Evolutionary conservation across 768 basidiomycete species (phyloP), one percentile per base, ranked within the genome.

Genomic region (Leccinum boreale): DNA sequence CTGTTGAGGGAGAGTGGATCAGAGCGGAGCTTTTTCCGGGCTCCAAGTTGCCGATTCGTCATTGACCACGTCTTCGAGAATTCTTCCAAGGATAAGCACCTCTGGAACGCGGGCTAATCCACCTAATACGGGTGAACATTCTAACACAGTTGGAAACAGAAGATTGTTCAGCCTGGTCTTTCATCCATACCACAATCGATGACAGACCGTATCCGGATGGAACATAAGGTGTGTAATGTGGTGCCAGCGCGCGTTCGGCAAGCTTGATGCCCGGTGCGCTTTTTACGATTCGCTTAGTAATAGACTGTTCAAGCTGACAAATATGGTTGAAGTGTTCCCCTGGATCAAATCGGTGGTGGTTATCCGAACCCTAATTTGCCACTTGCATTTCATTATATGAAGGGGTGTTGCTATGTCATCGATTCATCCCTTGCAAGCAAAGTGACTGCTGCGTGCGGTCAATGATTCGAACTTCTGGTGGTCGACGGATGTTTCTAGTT

Each of bases 321-420:
- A 39, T n/a, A 10, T n/a, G 17, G 17, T 39, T 9, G 17, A 57
- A 53, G 46, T 47, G 29, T 63, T 50, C 56, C 59, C 59, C 33
- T 46, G 52, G 23, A 56, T 63, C 63, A 54, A 47, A 67, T 57
- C 21, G 53, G 56, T 62, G 56, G 64, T 61, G 52, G 61, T 61
- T 55, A 54, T 57, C 53, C 56, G 51, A 52, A 68, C 60, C 67
- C 65, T 70, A 60, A 55, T 61, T 55, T 58, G 29, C 55, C 46
- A 54, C 45, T 53, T 63, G 55, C 60, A 9, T 45, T 67, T 55
- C 52, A 63, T 62, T 58, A 60, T 64, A 63, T 62, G 59, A 60
- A 62, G 57, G 58, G 58, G 29, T 67, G 55, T 50, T 42, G 33
- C 61, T 58, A 42, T 45, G 50, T 53, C 57, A n/a, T n/a, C n/a